These are phyloP conservation scores for Inonotus hispidus DNA, from an alignment of 1,284 basidiomycete species.

Conservation along the genomic window DNA sequence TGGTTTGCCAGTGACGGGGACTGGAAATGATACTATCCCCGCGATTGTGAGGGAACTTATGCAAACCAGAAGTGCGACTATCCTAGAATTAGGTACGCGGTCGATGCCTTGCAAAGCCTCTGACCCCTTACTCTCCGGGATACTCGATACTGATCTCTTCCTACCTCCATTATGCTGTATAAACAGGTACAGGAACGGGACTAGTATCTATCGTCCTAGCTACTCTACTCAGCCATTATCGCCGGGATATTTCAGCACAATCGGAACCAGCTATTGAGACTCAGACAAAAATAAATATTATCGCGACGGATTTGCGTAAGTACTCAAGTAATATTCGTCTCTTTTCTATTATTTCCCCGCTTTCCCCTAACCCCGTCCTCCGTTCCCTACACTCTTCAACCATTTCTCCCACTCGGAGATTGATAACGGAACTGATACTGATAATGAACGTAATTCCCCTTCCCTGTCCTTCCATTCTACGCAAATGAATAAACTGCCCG, in stretches of 20 bases:
- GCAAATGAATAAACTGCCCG: no score
- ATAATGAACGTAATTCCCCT: background rate
- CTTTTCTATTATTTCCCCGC: background rate
- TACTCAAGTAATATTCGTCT: constrained; percentile 13
- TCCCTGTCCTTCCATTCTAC: no score
- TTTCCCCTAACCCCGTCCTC: background rate
- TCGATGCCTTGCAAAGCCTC: no score
- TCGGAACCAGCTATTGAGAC: constrained; percentile 26
- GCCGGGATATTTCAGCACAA: constrained; percentile 8
- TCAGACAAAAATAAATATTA: constrained; percentile 29
- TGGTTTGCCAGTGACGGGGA: background rate
- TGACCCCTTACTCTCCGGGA: no score
- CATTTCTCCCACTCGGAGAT: background rate
- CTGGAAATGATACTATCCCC: background rate
- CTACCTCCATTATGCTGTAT: background rate
- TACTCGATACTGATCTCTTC: no score
- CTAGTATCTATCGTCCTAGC: constrained; percentile 69
- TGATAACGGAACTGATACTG: background rate
- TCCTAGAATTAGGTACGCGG: constrained; percentile 67
- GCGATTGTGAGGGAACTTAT: background rate
- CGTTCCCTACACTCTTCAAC: no score
- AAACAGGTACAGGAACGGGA: constrained; percentile 74
- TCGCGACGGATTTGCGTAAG: constrained; percentile 74
- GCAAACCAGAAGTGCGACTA: constrained; percentile 13
- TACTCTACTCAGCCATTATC: constrained; percentile 36